Evolutionary conservation across 2,329 filamentous ascomycete genomes (phyloP).

Genomic region (Ophiostoma quercus): DNA sequence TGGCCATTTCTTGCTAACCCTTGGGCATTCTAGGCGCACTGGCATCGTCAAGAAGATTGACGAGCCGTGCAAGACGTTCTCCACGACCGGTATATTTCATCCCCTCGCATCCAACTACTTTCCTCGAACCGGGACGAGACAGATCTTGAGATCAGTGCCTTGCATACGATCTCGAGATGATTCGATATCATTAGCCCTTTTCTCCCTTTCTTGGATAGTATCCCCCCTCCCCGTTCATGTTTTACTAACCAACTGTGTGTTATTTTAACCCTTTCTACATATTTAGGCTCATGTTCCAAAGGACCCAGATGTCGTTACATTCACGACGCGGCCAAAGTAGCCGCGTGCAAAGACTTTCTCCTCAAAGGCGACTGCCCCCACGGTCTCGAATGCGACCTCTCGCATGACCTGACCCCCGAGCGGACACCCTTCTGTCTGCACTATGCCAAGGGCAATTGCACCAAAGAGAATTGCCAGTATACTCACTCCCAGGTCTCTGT

Average conservation of each 20-base stretch:
- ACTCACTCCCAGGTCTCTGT: constrained; percentile 75
- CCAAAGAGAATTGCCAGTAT: constrained; percentile 80
- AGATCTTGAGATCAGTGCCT: not conserved
- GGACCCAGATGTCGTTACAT: constrained; percentile 73
- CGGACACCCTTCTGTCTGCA: constrained; percentile 85
- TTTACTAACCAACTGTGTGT: constrained; percentile 19
- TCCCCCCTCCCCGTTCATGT: not conserved
- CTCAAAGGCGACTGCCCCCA: constrained; percentile 71
- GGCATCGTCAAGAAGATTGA: constrained; percentile 61
- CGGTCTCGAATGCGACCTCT: constrained; percentile 80
- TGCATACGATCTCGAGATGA: not conserved
- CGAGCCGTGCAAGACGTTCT: constrained; percentile 68
- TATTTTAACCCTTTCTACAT: constrained; percentile 21
- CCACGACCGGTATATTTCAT: constrained; percentile 59
- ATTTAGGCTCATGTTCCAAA: constrained; percentile 74
- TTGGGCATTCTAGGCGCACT: constrained; percentile 40
- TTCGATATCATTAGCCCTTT: not conserved
- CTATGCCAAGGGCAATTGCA: constrained; percentile 84
- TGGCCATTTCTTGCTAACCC: constrained; percentile 35
- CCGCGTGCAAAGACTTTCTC: constrained; percentile 83
- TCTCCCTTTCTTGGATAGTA: not conserved
- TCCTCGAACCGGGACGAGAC: not conserved
- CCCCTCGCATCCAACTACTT: not conserved
- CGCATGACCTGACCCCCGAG: constrained; percentile 77
- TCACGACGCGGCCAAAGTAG: constrained; percentile 81